Evolutionary conservation across 495 filamentous ascomycete genomes (phyloP), one percentile per base, ranked within the genome.

Genomic region (Aspergillus nanangensis): DNA sequence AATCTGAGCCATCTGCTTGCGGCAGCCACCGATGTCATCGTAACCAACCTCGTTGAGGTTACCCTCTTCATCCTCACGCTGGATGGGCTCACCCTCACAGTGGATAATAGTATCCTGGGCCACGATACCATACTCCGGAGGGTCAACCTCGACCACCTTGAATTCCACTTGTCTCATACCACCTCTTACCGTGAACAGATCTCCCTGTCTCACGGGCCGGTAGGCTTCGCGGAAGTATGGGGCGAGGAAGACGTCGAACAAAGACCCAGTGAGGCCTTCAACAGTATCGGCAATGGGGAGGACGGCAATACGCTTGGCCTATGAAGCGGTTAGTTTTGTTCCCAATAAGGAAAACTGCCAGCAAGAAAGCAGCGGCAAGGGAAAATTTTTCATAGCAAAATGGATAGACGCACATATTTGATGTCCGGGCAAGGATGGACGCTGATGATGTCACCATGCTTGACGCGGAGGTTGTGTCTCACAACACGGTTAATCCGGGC

Each of bases 401-500:
- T 11, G 45, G 57, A 53, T 54, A 44, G 41, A 67, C 90, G 63
- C 72, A 96, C 91, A 70, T 98, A 98, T 95, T 98, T 98, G 73
- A 98, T 98, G 66, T 98, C 93, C n/a, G 94, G 92, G 74, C 93
- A 98, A n/a, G 93, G 80, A 75, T 97, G 90, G 46, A 98, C 88
- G 41, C 91, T 95, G 60, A 97, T 83, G 54, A 97, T 84, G 66
- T 98, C 93, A 55, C 93, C 94, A 64, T 96, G 92, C 81, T 96
- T 96, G 47, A 98, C 93, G 22, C 93, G 87, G 35, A 98, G 82
- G 70, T 98, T 98, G 78, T 96, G 93, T 56, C 93, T 83, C 53
- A 97, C 90, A 48, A 95, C 94, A 61, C 93, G 90, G 78, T 98
- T 98, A 69, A 98, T 90, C 48, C 93, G 86, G 44, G 87, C 93